Conservation (phyloP, 345 rosid species). For the Ailanthus altissimus region DNA sequence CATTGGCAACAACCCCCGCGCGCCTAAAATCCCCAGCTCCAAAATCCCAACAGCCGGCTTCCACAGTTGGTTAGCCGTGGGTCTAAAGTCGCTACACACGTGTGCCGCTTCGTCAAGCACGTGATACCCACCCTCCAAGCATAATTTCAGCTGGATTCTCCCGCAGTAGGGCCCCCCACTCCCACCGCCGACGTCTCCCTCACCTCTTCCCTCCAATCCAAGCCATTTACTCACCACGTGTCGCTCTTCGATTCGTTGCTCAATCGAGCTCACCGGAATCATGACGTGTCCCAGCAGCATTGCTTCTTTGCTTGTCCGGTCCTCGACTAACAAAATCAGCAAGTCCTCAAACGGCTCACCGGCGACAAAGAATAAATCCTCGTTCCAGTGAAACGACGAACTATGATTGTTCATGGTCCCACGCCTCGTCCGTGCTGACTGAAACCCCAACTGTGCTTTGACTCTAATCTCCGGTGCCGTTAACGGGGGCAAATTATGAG, state of each 20-base stretch:
- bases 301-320: slow-evolving; percentile 65
- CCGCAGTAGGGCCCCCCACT: slow-evolving; percentile 53
- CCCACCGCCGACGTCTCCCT: slow-evolving; percentile 15
- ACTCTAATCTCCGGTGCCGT: slow-evolving; percentile 85
- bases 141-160: slow-evolving; percentile 66
- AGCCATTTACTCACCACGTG: slow-evolving; percentile 75
- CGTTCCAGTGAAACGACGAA: slow-evolving; percentile 82
- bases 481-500: slow-evolving; percentile 77
- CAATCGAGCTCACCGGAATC: slow-evolving; percentile 71
- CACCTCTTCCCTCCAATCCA: slow-evolving; percentile 45
- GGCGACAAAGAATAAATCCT: slow-evolving; percentile 86
- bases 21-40: slow-evolving; percentile 91
- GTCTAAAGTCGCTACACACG: slow-evolving; percentile 94
- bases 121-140: slow-evolving; percentile 98
- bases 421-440: slow-evolving; percentile 73
- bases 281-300: slow-evolving; percentile 53
- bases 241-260: slow-evolving; percentile 79
- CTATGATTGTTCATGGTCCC: slow-evolving; percentile 75
- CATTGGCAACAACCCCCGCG: slow-evolving; percentile 91
- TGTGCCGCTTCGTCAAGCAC: slow-evolving; percentile 99
- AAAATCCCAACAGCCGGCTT: slow-evolving; percentile 86
- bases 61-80: slow-evolving; percentile 97
- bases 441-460: slow-evolving; percentile 79
- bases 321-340: slow-evolving; percentile 67
- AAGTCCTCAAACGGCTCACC: slow-evolving; percentile 89